A percentile compares a stretch with the other conserved stretches of the same genome.
Conservation (phyloP, 2,329 filamentous ascomycete genomes). For the Leptographium procerum region DNA sequence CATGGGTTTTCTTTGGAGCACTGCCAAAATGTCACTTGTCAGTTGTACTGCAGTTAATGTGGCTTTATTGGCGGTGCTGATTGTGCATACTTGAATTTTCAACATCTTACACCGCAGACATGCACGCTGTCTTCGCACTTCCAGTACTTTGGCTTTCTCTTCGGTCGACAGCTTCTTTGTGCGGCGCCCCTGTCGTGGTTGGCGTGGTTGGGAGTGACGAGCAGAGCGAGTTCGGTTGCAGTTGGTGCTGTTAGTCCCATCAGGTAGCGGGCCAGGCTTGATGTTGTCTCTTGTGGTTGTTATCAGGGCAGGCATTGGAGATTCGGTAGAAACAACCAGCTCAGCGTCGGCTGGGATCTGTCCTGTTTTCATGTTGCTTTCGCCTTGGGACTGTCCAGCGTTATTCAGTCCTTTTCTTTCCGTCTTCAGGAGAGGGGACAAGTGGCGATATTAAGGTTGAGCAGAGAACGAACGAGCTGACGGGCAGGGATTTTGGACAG, state of each 20-base stretch:
- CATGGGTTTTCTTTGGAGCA: conserved; percentile 18
- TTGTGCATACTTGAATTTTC: conserved; percentile 16
- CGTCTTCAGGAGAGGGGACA: background rate
- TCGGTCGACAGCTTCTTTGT: conserved; percentile 15
- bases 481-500: background rate
- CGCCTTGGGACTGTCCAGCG: background rate
- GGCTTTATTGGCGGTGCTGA: background rate
- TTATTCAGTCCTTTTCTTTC: background rate
- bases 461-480: background rate
- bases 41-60: background rate
- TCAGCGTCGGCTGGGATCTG: background rate
- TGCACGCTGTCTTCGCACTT: conserved; percentile 17
- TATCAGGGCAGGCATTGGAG: background rate
- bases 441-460: conserved; percentile 1
- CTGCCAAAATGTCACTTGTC: conserved; percentile 7
- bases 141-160: conserved; percentile 15
- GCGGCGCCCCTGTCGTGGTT: conserved; percentile 7
- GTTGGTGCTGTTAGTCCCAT: background rate
- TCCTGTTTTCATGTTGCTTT: background rate
- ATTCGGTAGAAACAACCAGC: background rate
- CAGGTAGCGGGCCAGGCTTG: background rate
- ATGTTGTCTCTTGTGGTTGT: background rate
- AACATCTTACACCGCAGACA: conserved; percentile 19
- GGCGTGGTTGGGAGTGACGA: background rate
- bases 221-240: background rate